Base-by-base conservation (phyloP, 306 rosid species). In the Glycine soja region DNA sequence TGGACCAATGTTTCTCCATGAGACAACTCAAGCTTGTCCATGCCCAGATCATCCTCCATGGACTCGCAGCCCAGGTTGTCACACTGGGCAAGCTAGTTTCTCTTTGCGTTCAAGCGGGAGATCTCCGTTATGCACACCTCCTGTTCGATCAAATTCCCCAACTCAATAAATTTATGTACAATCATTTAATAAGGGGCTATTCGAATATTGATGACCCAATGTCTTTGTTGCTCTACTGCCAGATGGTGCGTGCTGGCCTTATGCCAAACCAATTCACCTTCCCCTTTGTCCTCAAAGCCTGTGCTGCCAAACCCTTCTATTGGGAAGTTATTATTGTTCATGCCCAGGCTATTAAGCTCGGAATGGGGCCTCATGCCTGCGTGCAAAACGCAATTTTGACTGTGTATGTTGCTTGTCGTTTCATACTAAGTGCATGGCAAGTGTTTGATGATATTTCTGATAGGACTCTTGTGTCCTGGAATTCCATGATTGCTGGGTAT, bases 161-260 rank as follows among this genome's bases (percentile, higher is more conserved):
- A 57, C 97, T 93, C 13, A 91, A 92, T 67, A 93, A 84, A 66
- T 93, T 86, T 72, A 91, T 90, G 91, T 91, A 84, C 85, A 91
- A 91, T 78, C 88, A 92, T 83, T 84, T 93, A 76, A 89, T 91
- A 30, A 89, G 82, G 81, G 90, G 87, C n/a, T 88, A 87, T 89
- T 87, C 90, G 12, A 83, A 85, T 80, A 78, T 80, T 12, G 68
- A 77, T 64, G 83, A 90, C 68, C 86, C 88, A 47, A 34, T 59
- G 1, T 82, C 88, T 7, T 53, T 90, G 75, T 72, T 74, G 43
- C 88, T 91, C 0, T 90, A 86, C 83, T 80, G 86, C 47, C 81
- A 78, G 59, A 91, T 91, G 97, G 42, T 88, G 30, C 6, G 72
- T 43, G 83, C 87, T 7, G 91, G 93, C 10, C 70, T 82, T 75